A percentile compares a stretch with the other conserved stretches of the same genome.
Conservation (phyloP, 352 stramenopile species). For the Peronospora destructor region DNA sequence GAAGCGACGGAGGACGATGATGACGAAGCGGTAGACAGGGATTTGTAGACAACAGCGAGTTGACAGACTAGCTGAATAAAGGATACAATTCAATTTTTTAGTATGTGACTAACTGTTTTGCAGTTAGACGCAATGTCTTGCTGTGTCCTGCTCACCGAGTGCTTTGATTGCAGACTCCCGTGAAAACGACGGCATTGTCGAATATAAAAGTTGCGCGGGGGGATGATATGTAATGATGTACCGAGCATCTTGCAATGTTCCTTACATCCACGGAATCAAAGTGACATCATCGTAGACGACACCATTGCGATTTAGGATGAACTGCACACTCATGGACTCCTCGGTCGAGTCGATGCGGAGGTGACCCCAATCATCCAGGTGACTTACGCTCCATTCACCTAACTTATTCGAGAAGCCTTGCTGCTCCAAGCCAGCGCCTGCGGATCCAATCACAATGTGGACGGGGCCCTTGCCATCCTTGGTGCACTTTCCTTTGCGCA, state of each 20-base stretch:
- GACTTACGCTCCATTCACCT: constrained; percentile 72
- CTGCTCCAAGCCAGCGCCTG: constrained; percentile 64
- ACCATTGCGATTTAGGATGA: constrained; percentile 76
- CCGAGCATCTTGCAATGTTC: neutral
- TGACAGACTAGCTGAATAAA: constrained; percentile 23
- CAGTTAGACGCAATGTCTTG: neutral
- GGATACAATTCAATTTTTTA: constrained; percentile 19
- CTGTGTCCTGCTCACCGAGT: neutral
- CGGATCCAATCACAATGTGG: constrained; percentile 84
- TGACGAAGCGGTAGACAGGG: constrained; percentile 43
- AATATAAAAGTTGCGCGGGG: too few relatives aligned
- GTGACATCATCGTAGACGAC: constrained; percentile 71
- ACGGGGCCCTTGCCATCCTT: constrained; percentile 64
- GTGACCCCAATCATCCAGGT: constrained; percentile 77
- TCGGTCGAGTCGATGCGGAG: constrained; percentile 56
- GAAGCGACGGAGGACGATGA: constrained; percentile 30
- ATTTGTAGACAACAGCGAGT: constrained; percentile 47
- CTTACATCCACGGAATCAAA: constrained; percentile 47
- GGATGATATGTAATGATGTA: neutral
- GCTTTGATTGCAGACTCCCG: neutral
- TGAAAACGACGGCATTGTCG: too few relatives aligned
- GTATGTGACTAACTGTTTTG: constrained; percentile 9
- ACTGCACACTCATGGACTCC: constrained; percentile 63
- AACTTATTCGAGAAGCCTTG: constrained; percentile 57
- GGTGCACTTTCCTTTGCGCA: constrained; percentile 65